Evolutionary conservation across 129 eudicot genomes (phyloP), one percentile per base, ranked within the genome.

Genomic region (Flaveria trinervia): DNA sequence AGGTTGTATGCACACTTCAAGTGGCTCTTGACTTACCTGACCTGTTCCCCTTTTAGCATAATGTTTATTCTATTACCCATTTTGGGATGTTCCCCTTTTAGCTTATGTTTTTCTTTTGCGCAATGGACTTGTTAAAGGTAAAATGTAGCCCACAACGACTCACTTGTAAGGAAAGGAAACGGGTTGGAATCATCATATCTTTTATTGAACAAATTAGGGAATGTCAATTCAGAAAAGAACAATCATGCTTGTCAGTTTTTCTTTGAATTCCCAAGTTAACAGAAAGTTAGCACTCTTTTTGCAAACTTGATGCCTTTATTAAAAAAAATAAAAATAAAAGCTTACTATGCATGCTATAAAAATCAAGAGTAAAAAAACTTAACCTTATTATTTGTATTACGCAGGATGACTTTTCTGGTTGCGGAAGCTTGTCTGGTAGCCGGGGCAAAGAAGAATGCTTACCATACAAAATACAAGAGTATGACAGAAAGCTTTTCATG

Each of bases 341-440:
- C 49, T 45, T 45, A 55, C 62, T 18, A 55, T 23, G 8, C 62
- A 18, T 17, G 62, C 7, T 18, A 18, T 1, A 18, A 55, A 55
- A 55, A 55, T 57, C 1, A 57, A 57, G 14, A 20, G 30, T 57
- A 2, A 22, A 56, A 57, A 22, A 18, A 17, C 2, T 1, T 12
- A 55, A 55, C 26, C 28, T 20, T 59, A 23, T 59, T 59, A 22
- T 59, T 22, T 22, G 65, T 5, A 59, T 22, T 59, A 59, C 67
- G 83, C 96, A 93, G 97, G 98, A 7, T 79, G 83, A 84, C 92
- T 30, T 93, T 93, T 75, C 56, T 90, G 73, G 96, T 90, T 26
- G 97, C 98, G 9, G 97, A 90, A 86, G 96, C 97, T 30, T 90
- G 97, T 73, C 78, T 88, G 23, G 76, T 93, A 20, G 98, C 97